A percentile compares a stretch with the other conserved stretches of the same genome.
phyloP scores from a whole-genome alignment of 192 early-diverging fungal genomes.

The Umbelopsis vinacea region DNA sequence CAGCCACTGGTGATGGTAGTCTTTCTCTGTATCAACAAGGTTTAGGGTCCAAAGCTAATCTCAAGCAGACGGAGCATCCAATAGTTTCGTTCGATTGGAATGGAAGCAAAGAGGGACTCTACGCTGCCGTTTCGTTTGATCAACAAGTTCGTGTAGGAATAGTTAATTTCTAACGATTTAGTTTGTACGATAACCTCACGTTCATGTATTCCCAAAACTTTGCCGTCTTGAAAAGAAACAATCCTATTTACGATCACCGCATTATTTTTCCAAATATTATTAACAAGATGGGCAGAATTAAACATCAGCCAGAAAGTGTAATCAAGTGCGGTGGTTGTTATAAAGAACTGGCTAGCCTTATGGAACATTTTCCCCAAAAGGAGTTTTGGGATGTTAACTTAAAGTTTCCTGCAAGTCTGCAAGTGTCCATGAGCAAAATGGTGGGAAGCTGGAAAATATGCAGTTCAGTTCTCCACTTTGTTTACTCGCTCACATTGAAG shows the following conservation, averaged over 20 bases:
- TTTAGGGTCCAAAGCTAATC: conserved; percentile 38
- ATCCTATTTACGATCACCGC: background rate
- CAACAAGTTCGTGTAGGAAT: conserved; percentile 66
- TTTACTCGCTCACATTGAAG: too few species aligned
- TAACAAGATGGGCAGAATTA: too few species aligned
- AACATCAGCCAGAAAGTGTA: too few species aligned
- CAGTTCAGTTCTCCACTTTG: too few species aligned
- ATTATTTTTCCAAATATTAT: too few species aligned
- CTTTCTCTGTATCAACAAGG: conserved; percentile 65
- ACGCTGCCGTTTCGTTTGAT: conserved; percentile 69
- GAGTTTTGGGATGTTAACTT: too few species aligned
- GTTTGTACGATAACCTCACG: background rate
- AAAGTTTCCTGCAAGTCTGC: too few species aligned
- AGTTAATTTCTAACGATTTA: conserved; percentile 38
- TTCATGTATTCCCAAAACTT: background rate
- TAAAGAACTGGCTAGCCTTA: too few species aligned
- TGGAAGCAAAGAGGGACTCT: conserved; percentile 66
- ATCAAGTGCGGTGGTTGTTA: too few species aligned
- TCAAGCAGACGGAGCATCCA: conserved; percentile 66
- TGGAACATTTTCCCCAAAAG: too few species aligned
- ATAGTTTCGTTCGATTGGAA: conserved; percentile 71
- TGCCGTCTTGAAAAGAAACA: background rate
- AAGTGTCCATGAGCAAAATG: too few species aligned
- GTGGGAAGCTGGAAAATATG: too few species aligned
- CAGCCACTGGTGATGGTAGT: conserved; percentile 61